Evolutionary conservation across 2,329 filamentous ascomycete species (phyloP).

Genomic region (Talaromyces sp.): DNA sequence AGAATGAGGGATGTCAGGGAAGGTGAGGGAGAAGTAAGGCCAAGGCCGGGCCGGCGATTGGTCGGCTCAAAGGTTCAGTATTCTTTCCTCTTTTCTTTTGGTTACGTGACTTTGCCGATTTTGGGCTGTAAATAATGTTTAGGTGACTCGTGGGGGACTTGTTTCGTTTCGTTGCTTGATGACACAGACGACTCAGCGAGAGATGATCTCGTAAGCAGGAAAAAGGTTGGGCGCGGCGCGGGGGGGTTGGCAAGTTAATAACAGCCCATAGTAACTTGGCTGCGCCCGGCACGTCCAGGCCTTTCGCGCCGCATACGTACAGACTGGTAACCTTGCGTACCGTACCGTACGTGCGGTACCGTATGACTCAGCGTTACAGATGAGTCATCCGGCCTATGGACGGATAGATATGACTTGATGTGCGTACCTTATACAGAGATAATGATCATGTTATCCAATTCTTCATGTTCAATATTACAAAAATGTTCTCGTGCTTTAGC

Average conservation of each 20-base stretch:
- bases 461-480: neutral
- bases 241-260: slow-evolving; percentile 14
- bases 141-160: neutral
- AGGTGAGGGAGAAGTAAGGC: slow-evolving; percentile 4
- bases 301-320: neutral
- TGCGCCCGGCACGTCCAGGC: neutral
- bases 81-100: neutral
- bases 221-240: slow-evolving; percentile 1
- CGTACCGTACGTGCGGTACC: neutral
- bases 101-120: neutral
- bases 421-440: too few relatives aligned
- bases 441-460: too few relatives aligned
- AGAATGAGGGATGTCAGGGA: neutral
- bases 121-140: neutral
- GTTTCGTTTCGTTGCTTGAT: neutral
- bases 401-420: too few relatives aligned
- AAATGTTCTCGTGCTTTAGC: neutral
- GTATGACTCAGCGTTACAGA: neutral
- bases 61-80: slow-evolving; percentile 5
- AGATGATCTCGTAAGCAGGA: slow-evolving; percentile 34
- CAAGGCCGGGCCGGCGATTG: slow-evolving; percentile 7
- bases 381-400: neutral
- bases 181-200: slow-evolving; percentile 4
- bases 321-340: too few relatives aligned
- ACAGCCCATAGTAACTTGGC: slow-evolving; percentile 14